Base-by-base conservation (phyloP, 129 eudicot genomes). In the Flaveria linearis region DNA sequence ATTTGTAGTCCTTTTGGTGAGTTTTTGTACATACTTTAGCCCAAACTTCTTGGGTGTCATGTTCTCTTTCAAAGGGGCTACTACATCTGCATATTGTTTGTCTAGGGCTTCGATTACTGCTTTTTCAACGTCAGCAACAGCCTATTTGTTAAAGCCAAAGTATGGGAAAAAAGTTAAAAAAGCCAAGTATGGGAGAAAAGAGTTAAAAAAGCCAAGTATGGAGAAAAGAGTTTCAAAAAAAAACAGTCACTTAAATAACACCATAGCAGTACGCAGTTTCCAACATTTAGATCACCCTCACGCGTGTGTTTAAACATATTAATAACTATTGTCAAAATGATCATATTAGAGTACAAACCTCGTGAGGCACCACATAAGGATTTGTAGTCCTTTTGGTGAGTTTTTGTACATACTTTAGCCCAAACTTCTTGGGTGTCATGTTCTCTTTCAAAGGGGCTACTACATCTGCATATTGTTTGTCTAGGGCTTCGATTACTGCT, bases 401-500 rank as follows among this genome's bases (percentile, higher is more conserved):
- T 72, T 86, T 86, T 77, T 84, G 94, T 36, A 88, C 84, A 71
- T 86, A 88, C 49, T 86, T 88, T 10, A 88, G 76, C 56, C 90
- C 90, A 74, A 86, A 88, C 80, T 84, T 88, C 75, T 84, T 86
- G 11, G 94, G 87, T 63, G 87, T 30, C 81, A 86, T 57, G 57
- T 84, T 88, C 72, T 88, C 90, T 78, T 88, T 88, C 23, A 88
- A 80, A 56, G 90, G 94, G 22, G 90, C 72, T 30, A 88, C 72
- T 17, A 88, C 94, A 63, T 88, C 90, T 57, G 90, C 88, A 66
- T 88, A 88, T 26, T 88, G 93, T 83, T 86, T 88, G 60, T 88
- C 93, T 49, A 88, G 71, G 47, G 94, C 87, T 66, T 88, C 90
- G 47, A 88, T 79, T 47, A 86, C 78, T 17, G 90, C 94, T 78